Conservation (phyloP, 2,329 filamentous ascomycete genomes). For the Ramularia endophylla region DNA sequence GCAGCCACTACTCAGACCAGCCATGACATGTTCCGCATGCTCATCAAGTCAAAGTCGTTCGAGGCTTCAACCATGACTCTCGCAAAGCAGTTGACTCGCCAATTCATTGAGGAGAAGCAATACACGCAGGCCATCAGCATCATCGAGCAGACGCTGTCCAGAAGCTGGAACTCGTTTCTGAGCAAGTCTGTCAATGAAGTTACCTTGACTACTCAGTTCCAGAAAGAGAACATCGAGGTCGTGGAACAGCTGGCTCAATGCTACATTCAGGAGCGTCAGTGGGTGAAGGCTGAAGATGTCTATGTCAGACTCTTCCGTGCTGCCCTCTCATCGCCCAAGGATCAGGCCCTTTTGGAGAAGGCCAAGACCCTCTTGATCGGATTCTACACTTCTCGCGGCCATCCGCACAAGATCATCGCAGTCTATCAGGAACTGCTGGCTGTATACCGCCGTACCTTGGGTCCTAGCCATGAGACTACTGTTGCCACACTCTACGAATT, state of each 20-base stretch:
- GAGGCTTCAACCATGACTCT: conserved; percentile 38
- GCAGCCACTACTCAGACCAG: conserved; percentile 37
- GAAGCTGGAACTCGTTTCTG: conserved; percentile 44
- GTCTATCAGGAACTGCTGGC: conserved; percentile 35
- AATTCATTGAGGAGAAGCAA: conserved; percentile 43
- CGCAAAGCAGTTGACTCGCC: conserved; percentile 34
- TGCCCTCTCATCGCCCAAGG: conserved; percentile 26
- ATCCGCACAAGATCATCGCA: conserved; percentile 31
- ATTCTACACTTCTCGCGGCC: conserved; percentile 36
- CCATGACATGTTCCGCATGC: conserved; percentile 40
- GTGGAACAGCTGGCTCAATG: conserved; percentile 43
- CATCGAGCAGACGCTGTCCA: conserved; percentile 41
- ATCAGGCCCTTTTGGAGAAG: conserved; percentile 30
- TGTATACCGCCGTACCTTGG: conserved; percentile 28
- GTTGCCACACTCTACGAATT: conserved; percentile 45
- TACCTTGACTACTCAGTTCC: conserved; percentile 36
- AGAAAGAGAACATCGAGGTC: conserved; percentile 43
- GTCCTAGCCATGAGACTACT: conserved; percentile 38
- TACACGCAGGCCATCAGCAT: conserved; percentile 43
- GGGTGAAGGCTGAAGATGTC: conserved; percentile 35
- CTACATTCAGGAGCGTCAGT: conserved; percentile 35
- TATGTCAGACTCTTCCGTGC: conserved; percentile 36
- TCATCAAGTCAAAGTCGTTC: conserved; percentile 36
- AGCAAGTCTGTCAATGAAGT: conserved; percentile 37
- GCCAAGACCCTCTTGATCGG: conserved; percentile 30